phyloP scores from a whole-genome alignment of 2,329 filamentous ascomycete species.

The Aspergillus calidoustus region DNA sequence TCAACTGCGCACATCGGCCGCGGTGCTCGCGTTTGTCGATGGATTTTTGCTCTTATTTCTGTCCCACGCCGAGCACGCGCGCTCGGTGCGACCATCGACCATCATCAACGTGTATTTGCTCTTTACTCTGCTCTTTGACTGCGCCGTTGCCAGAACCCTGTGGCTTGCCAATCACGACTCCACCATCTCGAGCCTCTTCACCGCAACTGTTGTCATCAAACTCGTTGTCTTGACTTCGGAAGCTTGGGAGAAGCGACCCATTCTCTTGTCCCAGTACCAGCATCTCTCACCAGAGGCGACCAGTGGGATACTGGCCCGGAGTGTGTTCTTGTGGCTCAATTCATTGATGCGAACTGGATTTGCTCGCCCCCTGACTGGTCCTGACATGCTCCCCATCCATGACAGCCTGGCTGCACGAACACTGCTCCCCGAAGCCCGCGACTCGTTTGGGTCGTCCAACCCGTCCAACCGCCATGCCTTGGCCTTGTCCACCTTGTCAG shows the following conservation, averaged over 20 bases:
- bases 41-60: neutral
- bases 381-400: neutral
- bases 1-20: neutral
- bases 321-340: slow-evolving; percentile 45
- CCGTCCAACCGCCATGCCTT: slow-evolving; percentile 2
- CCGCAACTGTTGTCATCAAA: slow-evolving; percentile 45
- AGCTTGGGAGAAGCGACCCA: slow-evolving; percentile 45
- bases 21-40: neutral
- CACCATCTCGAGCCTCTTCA: slow-evolving; percentile 41
- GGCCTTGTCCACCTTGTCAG: neutral
- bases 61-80: slow-evolving; percentile 22
- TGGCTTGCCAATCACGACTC: slow-evolving; percentile 33
- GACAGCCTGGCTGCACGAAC: neutral
- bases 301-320: slow-evolving; percentile 33
- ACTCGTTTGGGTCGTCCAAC: neutral
- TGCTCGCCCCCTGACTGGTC: neutral
- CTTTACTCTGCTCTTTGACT: slow-evolving; percentile 48
- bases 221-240: slow-evolving; percentile 49
- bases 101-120: slow-evolving; percentile 46
- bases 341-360: neutral
- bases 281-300: slow-evolving; percentile 27
- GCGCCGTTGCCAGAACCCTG: slow-evolving; percentile 45
- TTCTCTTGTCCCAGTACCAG: slow-evolving; percentile 22
- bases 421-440: neutral
- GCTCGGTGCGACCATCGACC: slow-evolving; percentile 31